Evolutionary conservation across 2,329 filamentous ascomycete genomes (phyloP).

Genomic region (Trichoderma atrobrunneum): DNA sequence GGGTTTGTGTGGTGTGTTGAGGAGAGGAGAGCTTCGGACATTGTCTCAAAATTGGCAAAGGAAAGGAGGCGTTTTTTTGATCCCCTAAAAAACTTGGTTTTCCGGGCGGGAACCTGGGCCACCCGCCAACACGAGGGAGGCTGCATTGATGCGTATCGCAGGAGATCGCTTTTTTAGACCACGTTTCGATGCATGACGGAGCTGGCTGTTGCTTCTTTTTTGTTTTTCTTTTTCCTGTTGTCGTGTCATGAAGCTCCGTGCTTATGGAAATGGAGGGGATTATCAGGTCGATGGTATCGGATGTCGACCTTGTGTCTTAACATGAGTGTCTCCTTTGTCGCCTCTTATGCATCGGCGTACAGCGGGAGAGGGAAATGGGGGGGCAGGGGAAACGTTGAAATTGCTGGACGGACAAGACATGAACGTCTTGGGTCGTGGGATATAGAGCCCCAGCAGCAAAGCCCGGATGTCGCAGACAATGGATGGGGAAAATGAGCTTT

Average conservation of each 20-base stretch:
- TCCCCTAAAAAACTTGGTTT: slow-evolving; percentile 25
- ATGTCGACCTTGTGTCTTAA: slow-evolving; percentile 20
- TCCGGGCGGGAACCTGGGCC: slow-evolving; percentile 27
- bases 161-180: slow-evolving; percentile 45
- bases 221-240: slow-evolving; percentile 39
- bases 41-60: slow-evolving; percentile 25
- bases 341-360: slow-evolving; percentile 12
- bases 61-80: slow-evolving; percentile 22
- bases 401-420: slow-evolving; percentile 18
- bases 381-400: slow-evolving; percentile 5
- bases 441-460: slow-evolving; percentile 21
- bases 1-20: slow-evolving; percentile 27
- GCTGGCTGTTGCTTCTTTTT: slow-evolving; percentile 45
- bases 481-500: slow-evolving; percentile 18
- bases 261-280: slow-evolving; percentile 28
- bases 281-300: slow-evolving; percentile 24
- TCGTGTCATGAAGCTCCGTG: slow-evolving; percentile 29
- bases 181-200: slow-evolving; percentile 51
- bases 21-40: slow-evolving; percentile 29
- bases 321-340: slow-evolving; percentile 19
- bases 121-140: slow-evolving; percentile 28
- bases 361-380: slow-evolving; percentile 8
- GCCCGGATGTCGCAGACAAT: slow-evolving; percentile 14
- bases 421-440: slow-evolving; percentile 21
- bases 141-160: slow-evolving; percentile 37